These are phyloP conservation scores for Eucalyptus regnans DNA, from an alignment of 345 rosid species.

Conservation along the genomic window DNA sequence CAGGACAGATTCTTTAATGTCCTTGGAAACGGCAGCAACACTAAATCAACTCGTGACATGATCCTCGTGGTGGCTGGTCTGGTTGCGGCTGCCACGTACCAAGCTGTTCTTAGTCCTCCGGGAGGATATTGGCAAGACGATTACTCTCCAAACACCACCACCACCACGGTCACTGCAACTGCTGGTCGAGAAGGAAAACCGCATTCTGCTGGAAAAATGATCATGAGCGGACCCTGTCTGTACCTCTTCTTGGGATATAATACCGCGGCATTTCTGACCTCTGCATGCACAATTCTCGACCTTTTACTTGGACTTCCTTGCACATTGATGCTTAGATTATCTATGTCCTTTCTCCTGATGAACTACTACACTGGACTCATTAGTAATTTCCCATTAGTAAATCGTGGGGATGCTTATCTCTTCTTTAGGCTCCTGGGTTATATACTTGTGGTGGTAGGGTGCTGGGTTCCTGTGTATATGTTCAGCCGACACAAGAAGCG, in stretches of 20 bases:
- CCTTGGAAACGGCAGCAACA: not conserved
- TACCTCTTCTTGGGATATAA: no score
- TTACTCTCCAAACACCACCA: no score
- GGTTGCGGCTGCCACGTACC: not conserved
- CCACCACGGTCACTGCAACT: not conserved
- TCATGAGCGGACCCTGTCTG: not conserved
- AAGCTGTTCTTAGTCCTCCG: not conserved
- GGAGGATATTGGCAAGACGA: not conserved
- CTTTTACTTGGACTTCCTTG: not conserved
- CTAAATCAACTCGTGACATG: not conserved
- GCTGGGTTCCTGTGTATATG: not conserved
- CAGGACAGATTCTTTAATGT: not conserved
- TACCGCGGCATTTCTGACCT: not conserved
- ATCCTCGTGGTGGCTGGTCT: not conserved
- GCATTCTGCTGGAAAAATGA: not conserved
- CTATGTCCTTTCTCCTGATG: not conserved
- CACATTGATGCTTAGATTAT: not conserved
- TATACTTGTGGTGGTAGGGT: not conserved
- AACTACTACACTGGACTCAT: not conserved
- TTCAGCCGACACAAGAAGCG: not conserved
- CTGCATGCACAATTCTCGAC: not conserved
- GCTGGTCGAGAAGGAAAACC: not conserved
- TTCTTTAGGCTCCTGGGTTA: fast-evolving
- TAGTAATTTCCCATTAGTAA: fast-evolving
- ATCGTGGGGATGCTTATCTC: fast-evolving